Conservation (phyloP, 2,329 filamentous ascomycete species). For the Paecilomyces variotii region DNA sequence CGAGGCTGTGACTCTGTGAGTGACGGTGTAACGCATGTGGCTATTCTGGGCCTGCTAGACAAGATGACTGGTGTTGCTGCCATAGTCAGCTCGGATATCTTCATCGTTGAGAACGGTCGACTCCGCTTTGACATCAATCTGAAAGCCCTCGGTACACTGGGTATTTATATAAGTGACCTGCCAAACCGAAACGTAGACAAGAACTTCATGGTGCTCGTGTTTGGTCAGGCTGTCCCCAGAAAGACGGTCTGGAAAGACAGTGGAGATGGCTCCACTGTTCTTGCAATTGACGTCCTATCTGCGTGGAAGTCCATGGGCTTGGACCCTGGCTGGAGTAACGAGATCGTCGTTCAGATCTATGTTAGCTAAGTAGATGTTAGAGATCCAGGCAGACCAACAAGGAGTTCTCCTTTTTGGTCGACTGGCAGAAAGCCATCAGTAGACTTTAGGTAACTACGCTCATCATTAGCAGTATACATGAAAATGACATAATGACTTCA, state of each 20-base stretch:
- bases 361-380: slow-evolving; percentile 18
- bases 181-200: slow-evolving; percentile 51
- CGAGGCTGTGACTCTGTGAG: slow-evolving; percentile 19
- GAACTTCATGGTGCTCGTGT: slow-evolving; percentile 67
- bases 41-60: slow-evolving; percentile 67
- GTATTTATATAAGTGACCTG: slow-evolving; percentile 68
- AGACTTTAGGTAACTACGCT: no score
- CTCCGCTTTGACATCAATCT: slow-evolving; percentile 60
- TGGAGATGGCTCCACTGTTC: slow-evolving; percentile 45
- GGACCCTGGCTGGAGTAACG: slow-evolving; percentile 68
- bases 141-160: slow-evolving; percentile 67
- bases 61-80: slow-evolving; percentile 90
- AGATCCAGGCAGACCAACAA: no score
- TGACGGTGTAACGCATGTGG: slow-evolving; percentile 39
- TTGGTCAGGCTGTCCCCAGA: slow-evolving; percentile 59
- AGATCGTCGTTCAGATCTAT: slow-evolving; percentile 62
- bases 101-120: slow-evolving; percentile 50
- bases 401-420: no score
- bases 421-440: no score
- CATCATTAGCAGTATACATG: no score
- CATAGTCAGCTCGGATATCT: slow-evolving; percentile 55
- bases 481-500: no score
- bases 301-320: slow-evolving; percentile 73
- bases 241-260: slow-evolving; percentile 52
- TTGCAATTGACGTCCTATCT: slow-evolving; percentile 67